A percentile compares a stretch with the other conserved stretches of the same genome.
These are phyloP conservation scores for Pichia californica DNA, from an alignment of 805 yeast species.

Conservation along the genomic window DNA sequence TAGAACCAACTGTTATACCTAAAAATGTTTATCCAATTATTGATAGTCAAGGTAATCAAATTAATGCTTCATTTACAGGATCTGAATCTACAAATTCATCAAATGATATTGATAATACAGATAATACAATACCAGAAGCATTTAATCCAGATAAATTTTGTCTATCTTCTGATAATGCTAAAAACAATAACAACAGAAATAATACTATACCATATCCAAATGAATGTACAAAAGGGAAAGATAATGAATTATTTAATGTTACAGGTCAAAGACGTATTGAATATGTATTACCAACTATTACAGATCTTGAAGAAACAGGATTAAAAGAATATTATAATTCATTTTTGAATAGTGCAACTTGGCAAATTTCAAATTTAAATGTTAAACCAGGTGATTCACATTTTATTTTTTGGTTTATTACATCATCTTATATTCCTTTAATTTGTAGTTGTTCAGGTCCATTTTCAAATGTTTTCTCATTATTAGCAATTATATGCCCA, in stretches of 20 bases:
- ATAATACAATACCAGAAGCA: too few relatives aligned
- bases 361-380: conserved; percentile 26
- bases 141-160: too few relatives aligned
- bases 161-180: too few relatives aligned
- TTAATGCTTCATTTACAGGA: too few relatives aligned
- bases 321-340: conserved; percentile 21
- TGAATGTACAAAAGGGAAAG: too few relatives aligned
- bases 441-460: conserved; percentile 78
- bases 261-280: neutral
- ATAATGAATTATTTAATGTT: too few relatives aligned
- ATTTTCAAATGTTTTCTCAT: conserved; percentile 63
- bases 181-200: neutral
- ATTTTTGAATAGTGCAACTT: conserved; percentile 23
- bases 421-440: conserved; percentile 68
- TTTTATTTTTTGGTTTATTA: conserved; percentile 48
- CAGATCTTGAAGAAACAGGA: conserved; percentile 12
- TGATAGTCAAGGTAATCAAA: too few relatives aligned
- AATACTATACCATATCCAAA: too few relatives aligned
- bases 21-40: neutral
- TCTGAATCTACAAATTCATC: neutral
- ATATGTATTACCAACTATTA: conserved; percentile 6
- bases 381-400: conserved; percentile 29
- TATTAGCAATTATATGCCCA: conserved; percentile 61
- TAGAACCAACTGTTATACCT: conserved; percentile 1
- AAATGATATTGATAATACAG: too few relatives aligned